These are phyloP conservation scores for Huntiella savannae DNA, from an alignment of 2,329 filamentous ascomycete species.

Conservation along the genomic window DNA sequence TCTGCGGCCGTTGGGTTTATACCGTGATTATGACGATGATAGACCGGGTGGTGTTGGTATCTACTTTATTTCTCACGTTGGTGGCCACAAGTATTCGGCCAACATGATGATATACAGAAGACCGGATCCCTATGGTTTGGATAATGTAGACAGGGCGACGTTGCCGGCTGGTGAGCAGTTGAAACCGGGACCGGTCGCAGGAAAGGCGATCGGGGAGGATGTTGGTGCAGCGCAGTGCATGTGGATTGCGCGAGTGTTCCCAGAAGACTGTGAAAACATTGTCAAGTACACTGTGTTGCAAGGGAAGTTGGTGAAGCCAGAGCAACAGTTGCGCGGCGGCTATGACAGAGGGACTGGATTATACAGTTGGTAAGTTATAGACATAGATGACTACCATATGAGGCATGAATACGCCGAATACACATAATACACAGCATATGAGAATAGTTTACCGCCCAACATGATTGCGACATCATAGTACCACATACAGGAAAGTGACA, in stretches of 20 bases:
- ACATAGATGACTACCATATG: not conserved
- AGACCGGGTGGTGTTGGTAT: conserved; percentile 82
- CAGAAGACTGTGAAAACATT: conserved; percentile 85
- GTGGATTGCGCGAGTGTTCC: conserved; percentile 69
- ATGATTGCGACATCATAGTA: too few species aligned
- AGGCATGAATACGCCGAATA: not conserved
- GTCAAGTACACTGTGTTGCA: conserved; percentile 76
- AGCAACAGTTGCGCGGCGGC: conserved; percentile 66
- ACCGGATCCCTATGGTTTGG: conserved; percentile 36
- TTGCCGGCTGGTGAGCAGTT: conserved; percentile 17
- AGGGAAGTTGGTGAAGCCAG: conserved; percentile 85
- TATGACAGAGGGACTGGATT: conserved; percentile 69
- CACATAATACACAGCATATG: not conserved
- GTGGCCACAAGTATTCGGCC: conserved; percentile 88
- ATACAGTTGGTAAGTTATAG: conserved; percentile 55
- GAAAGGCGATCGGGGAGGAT: conserved; percentile 20
- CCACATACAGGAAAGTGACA: too few species aligned
- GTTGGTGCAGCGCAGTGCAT: conserved; percentile 69
- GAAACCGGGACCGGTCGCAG: conserved; percentile 16
- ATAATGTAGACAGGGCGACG: conserved; percentile 16
- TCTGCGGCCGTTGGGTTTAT: conserved; percentile 64
- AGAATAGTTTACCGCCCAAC: too few species aligned
- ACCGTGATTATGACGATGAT: conserved; percentile 73
- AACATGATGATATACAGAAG: conserved; percentile 84
- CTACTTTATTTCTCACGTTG: conserved; percentile 92